Base-by-base conservation (phyloP, 345 rosid genomes). In the Populus ilicifolia region DNA sequence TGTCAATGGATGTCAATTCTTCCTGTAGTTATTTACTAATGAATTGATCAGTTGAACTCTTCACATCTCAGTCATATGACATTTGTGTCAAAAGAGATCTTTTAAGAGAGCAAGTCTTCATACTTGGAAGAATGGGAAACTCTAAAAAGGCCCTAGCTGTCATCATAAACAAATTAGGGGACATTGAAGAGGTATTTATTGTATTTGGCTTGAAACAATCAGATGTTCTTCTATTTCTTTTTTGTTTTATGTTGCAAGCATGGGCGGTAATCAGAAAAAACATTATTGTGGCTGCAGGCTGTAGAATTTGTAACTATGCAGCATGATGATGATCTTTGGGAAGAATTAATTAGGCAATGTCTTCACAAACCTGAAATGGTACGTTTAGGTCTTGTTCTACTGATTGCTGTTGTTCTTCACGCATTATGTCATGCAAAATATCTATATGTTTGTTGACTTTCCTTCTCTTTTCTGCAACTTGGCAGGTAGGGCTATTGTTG, bases 261-360 rank as follows among this genome's bases (percentile, higher is more conserved):
- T 71, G 52, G 65, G 23, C 54, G 38, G 44, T 67, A 48, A 78
- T 36, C 67, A 73, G 35, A 75, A 74, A 41, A 33, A 69, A 9
- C 25, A 13, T 72, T 56, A 30, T 80, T 79, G 66, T 84, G 59
- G 78, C 54, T 64, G 81, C 96, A 96, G 99, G 99, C 98, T 77
- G 99, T 96, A 75, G 99, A 96, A 85, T 96, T 94, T 83, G 99
- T 96, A 39, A 90, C 87, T 41, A 83, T 89, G 94, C 99, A 96
- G 86, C 98, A 96, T 74, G 97, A 96, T 79, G 99, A 96, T 83
- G 98, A 94, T 39, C 94, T 96, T 69, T 96, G 99, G 99, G 98
- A 96, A 89, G 99, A 96, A 83, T 83, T 96, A 83, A 91, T 96
- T 82, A 90, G 88, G 82, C 98, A 94, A 81, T 96, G 99, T 83